phyloP scores from a whole-genome alignment of 2,329 filamentous ascomycete species.

The Colletotrichum filicis region DNA sequence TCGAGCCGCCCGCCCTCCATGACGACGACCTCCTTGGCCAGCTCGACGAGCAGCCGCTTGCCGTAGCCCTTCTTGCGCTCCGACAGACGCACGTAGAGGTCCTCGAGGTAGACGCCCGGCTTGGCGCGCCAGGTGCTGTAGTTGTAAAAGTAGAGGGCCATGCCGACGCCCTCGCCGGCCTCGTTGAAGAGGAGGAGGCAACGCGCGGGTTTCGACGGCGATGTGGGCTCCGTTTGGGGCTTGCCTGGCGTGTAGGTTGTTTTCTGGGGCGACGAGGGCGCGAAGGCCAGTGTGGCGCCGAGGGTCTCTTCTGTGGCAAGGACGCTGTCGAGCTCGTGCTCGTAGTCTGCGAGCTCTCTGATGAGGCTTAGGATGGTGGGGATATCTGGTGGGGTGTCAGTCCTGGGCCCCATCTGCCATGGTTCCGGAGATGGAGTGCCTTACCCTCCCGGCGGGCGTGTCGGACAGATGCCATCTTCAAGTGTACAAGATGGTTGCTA shows the following conservation, averaged over 20 bases:
- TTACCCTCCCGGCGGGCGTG: conserved; percentile 71
- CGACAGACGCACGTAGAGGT: conserved; percentile 81
- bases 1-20: conserved; percentile 83
- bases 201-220: conserved; percentile 73
- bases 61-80: conserved; percentile 85
- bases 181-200: conserved; percentile 75
- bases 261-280: conserved; percentile 57
- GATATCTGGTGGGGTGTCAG: conserved; percentile 69
- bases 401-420: background rate
- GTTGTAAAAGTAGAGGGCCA: conserved; percentile 95
- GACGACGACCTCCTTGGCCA: conserved; percentile 82
- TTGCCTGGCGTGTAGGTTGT: conserved; percentile 41
- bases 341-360: conserved; percentile 87
- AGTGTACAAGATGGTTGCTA: background rate
- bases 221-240: conserved; percentile 64
- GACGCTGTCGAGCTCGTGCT: conserved; percentile 79
- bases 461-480: conserved; percentile 56
- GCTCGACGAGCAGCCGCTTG: conserved; percentile 75
- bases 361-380: conserved; percentile 84
- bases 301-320: conserved; percentile 83
- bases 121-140: conserved; percentile 93
- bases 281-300: conserved; percentile 81
- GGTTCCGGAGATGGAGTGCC: background rate
- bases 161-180: conserved; percentile 67
- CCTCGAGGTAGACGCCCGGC: conserved; percentile 92